Conservation (phyloP, 2,329 filamentous ascomycete genomes). For the Trichoderma lentiforme region DNA sequence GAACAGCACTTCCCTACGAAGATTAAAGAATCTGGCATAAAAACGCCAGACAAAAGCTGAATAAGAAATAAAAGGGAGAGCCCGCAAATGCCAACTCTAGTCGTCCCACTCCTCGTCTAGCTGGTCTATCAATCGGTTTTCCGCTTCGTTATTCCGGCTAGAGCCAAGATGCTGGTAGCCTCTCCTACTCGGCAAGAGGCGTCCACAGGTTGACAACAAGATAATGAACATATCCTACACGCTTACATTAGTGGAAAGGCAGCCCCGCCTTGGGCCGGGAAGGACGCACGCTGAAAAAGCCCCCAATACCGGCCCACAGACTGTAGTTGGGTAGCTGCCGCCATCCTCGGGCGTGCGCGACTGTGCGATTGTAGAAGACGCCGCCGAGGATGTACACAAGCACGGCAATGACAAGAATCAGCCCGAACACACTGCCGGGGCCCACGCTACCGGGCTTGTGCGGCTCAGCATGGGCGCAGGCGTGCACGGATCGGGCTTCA, state of each 20-base stretch:
- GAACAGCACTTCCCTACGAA: background rate
- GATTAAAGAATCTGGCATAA: background rate
- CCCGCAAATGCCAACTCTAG: constrained; percentile 27
- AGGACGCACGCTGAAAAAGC: constrained; percentile 66
- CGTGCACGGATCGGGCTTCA: constrained; percentile 80
- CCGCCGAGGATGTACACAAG: constrained; percentile 88
- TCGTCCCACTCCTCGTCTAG: constrained; percentile 98
- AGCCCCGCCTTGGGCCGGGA: constrained; percentile 30
- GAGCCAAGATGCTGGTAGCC: constrained; percentile 65
- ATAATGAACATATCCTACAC: constrained; percentile 64
- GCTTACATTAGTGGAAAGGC: constrained; percentile 28
- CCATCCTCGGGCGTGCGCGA: constrained; percentile 93
- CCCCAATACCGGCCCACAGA: constrained; percentile 84
- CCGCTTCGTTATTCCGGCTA: constrained; percentile 65
- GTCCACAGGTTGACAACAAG: constrained; percentile 64
- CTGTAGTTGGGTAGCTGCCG: constrained; percentile 91
- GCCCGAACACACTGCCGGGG: constrained; percentile 76
- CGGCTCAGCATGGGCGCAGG: constrained; percentile 66
- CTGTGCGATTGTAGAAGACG: constrained; percentile 91
- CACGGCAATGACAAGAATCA: constrained; percentile 75
- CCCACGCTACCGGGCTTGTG: constrained; percentile 70
- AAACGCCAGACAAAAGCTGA: background rate
- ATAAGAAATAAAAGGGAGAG: constrained; percentile 13
- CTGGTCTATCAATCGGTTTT: constrained; percentile 92
- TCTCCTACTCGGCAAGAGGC: constrained; percentile 60